Evolutionary conservation across 176 grass and related monocot species (phyloP).

Genomic region (Luzula sylvatica): DNA sequence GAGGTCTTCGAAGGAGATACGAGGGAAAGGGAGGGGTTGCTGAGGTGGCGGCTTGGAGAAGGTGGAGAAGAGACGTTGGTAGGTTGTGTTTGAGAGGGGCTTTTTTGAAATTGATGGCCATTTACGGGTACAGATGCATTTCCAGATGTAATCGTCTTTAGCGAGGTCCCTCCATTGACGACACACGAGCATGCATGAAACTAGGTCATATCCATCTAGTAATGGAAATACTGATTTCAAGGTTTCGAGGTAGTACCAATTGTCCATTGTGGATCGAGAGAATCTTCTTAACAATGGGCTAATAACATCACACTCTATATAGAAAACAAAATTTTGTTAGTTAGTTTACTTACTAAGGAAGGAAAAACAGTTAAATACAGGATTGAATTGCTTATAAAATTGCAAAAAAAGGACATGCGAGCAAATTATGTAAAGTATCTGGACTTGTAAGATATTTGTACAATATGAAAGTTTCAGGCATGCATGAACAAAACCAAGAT

Average conservation of each 20-base stretch:
- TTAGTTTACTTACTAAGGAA: too few species aligned
- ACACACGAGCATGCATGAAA: slow-evolving; percentile 72
- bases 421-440: too few species aligned
- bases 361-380: too few species aligned
- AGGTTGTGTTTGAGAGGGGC: slow-evolving; percentile 40
- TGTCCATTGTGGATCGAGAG: slow-evolving; percentile 29
- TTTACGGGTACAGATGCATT: slow-evolving; percentile 54
- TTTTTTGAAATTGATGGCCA: slow-evolving; percentile 63
- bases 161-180: slow-evolving; percentile 45
- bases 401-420: too few species aligned
- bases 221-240: slow-evolving; percentile 56
- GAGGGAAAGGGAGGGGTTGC: slow-evolving; percentile 23
- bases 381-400: too few species aligned
- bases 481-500: too few species aligned
- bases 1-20: slow-evolving; percentile 48
- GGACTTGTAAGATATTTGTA: too few species aligned
- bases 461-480: too few species aligned
- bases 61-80: slow-evolving; percentile 38
- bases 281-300: background rate
- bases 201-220: slow-evolving; percentile 56
- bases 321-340: too few species aligned
- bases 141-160: slow-evolving; percentile 76
- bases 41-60: slow-evolving; percentile 44
- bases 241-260: slow-evolving; percentile 44
- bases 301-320: too few species aligned